Evolutionary conservation across 306 rosid species (phyloP).

Genomic region (Prunus armeniaca): DNA sequence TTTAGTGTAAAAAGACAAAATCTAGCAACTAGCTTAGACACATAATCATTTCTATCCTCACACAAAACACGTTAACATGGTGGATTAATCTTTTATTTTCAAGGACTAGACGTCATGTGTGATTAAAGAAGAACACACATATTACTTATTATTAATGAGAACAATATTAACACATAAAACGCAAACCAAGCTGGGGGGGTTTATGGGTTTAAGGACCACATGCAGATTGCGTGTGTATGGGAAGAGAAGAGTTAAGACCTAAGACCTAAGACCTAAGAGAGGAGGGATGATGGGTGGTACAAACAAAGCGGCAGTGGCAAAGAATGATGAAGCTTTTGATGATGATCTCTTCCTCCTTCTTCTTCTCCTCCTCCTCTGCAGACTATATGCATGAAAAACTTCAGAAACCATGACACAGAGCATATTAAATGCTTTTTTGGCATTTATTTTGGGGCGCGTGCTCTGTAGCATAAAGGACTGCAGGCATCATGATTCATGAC

Average conservation of each 20-base stretch:
- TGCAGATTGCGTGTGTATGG: not conserved
- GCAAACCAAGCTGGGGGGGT: not conserved
- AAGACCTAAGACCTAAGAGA: no score
- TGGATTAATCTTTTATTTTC: not conserved
- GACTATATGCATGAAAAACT: conserved; percentile 10
- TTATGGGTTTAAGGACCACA: not conserved
- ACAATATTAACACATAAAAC: no score
- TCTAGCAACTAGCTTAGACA: no score
- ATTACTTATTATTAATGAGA: no score
- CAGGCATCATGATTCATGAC: conserved; percentile 16
- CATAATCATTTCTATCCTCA: not conserved
- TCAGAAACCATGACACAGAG: conserved; percentile 43
- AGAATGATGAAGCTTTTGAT: conserved; percentile 1
- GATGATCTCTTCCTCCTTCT: not conserved
- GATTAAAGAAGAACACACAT: not conserved
- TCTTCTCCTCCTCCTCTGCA: not conserved
- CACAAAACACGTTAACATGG: not conserved
- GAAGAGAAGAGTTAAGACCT: no score
- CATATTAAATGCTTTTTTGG: conserved; percentile 26
- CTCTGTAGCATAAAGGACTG: conserved; percentile 30
- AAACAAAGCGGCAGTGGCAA: conserved; percentile 6
- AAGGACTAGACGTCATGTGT: not conserved
- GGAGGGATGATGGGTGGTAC: not conserved
- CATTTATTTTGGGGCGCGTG: conserved; percentile 73
- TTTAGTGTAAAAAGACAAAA: not conserved